Evolutionary conservation across 2,329 filamentous ascomycete genomes (phyloP), one percentile per base, ranked within the genome.

Genomic region (Colletotrichum ledebouriae): DNA sequence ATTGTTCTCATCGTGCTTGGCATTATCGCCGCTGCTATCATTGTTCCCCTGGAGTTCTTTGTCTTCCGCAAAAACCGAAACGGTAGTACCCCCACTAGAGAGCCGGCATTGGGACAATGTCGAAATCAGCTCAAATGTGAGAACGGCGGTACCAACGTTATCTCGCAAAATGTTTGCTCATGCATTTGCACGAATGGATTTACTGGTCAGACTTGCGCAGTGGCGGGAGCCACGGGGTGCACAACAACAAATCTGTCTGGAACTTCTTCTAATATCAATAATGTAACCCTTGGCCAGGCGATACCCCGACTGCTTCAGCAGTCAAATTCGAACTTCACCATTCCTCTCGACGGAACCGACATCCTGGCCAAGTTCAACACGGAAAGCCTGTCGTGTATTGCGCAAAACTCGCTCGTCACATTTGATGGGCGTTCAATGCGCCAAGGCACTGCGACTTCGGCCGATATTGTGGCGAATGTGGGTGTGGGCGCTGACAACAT

Each of bases 171-270:
- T 3, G 82, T 86, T 20, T 98, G 95, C 80, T 91, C 90, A 12
- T 99, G 95, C 77, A 89, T 98, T 49, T 99, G 95, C 79, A 89
- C 91, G 22, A 94, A 96, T 73, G 94, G 94, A 1, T 98, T 95
- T 77, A 94, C 92, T 0, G 86, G 86, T 13, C 79, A 80, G 22
- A 82, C 85, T 67, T 89, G 87, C 74, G 83, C 82, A 5, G 77
- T 78, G 25, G 76, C 79, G 2, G 83, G 82, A 56, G 77, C 82
- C 1, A 78, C 82, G 44, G 86, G 86, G 15, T 89, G 87, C 73
- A 86, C 85, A 1, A 86, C 84, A 1, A 84, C 85, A 10, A 80
- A 82, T 33, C 67, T 83, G 11, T 75, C 78, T 9, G 75, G 76
- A 3, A 86, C 80, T 15, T 78, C 78, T 10, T 78, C 75, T 46